Base-by-base conservation (phyloP, 768 basidiomycete genomes). In the Sporobolomyces roseus region DNA sequence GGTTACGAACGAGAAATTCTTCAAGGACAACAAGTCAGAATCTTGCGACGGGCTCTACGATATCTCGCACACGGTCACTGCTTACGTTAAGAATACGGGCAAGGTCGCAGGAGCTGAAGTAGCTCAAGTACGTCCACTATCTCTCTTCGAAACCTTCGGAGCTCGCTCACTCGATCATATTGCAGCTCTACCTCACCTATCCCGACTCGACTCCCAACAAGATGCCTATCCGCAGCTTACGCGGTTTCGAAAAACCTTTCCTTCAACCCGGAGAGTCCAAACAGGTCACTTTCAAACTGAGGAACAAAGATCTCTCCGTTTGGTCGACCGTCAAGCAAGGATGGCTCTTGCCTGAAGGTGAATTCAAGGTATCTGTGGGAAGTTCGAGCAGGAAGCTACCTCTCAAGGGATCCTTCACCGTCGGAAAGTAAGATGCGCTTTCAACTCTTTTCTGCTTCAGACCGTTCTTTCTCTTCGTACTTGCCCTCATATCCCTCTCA, bases 211-310 rank as follows among this genome's bases (percentile, higher is more conserved):
- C 48, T 12, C 63, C 68, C 12, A 52, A 53, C 51, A 41, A 64
- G 58, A 64, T 69, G 63, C 68, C 68, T 33, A 19, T 61, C 4
- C 62, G 53, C 25, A 61, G 43, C 17, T 75, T 78, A 48, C 76
- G 76, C 61, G 73, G 72, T 9, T 76, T 78, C 67, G 48, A 29
- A 12, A 77, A 77, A 70, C 69, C 72, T 16, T 61, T 27, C 59
- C 66, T 73, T 59, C 66, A 56, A 38, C 63, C 65, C 17, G 78
- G 66, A 50, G 65, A 65, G 38, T 65, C 35, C 32, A 79, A 80
- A 74, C 53, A 17, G 60, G 62, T 67, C 56, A 64, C 27, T 50
- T 79, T 53, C 74, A 41, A 75, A 81, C 65, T 80, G 78, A 52
- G 67, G 41, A 62, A 69, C 68, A 69, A 69, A 45, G 68, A 69